Conservation (phyloP, 805 yeast genomes). For the Yamadazyma laniorum region DNA sequence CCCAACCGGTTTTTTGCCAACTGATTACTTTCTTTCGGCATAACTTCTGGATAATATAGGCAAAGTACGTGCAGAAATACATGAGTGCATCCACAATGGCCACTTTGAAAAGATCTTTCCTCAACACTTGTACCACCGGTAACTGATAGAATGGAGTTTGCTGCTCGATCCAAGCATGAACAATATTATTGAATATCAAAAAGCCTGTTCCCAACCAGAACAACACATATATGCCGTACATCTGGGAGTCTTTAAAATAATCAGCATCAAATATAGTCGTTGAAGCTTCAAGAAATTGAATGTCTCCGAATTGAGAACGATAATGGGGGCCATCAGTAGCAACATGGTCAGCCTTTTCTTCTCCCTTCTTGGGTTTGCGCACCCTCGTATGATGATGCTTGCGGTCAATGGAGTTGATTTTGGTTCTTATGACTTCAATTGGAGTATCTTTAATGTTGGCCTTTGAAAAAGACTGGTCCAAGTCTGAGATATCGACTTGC, state of each 20-base stretch:
- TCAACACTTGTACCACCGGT: slow-evolving; percentile 56
- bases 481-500: not conserved
- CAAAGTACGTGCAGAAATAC: slow-evolving; percentile 67
- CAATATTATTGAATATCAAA: slow-evolving; percentile 49
- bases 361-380: slow-evolving; percentile 5
- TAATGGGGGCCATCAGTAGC: slow-evolving; percentile 13
- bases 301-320: slow-evolving; percentile 55
- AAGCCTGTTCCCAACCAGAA: slow-evolving; percentile 71
- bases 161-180: slow-evolving; percentile 48
- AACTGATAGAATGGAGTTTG: slow-evolving; percentile 47
- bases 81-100: slow-evolving; percentile 72
- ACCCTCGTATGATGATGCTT: slow-evolving; percentile 4
- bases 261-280: slow-evolving; percentile 55
- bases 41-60: slow-evolving; percentile 56
- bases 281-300: slow-evolving; percentile 40
- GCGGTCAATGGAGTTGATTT: slow-evolving; percentile 11
- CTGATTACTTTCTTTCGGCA: slow-evolving; percentile 44
- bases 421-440: slow-evolving; percentile 9
- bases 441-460: not conserved
- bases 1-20: slow-evolving; percentile 71
- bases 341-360: slow-evolving; percentile 12
- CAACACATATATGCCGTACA: slow-evolving; percentile 78
- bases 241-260: slow-evolving; percentile 44
- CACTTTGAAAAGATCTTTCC: slow-evolving; percentile 60
- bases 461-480: not conserved